phyloP scores from a whole-genome alignment of 768 basidiomycete genomes.

The Coprinellus micaceus region DNA sequence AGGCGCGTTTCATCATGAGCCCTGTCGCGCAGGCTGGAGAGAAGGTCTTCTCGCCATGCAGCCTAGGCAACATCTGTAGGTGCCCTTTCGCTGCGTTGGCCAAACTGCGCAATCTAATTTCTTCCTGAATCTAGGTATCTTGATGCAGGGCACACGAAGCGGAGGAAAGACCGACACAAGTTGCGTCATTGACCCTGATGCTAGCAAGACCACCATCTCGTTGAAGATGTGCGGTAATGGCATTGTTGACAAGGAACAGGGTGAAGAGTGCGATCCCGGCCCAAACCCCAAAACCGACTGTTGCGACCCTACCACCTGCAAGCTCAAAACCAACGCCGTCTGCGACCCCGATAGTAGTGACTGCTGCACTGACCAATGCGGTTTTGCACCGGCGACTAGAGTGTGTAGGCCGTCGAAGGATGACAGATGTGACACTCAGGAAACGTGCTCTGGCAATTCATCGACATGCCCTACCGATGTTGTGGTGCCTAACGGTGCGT shows the following conservation, averaged over 20 bases:
- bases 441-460: constrained; percentile 73
- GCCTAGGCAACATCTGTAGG: constrained; percentile 81
- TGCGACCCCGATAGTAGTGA: constrained; percentile 76
- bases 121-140: constrained; percentile 45
- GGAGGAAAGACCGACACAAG: constrained; percentile 48
- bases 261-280: constrained; percentile 89
- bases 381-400: constrained; percentile 61
- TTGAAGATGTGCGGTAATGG: constrained; percentile 81
- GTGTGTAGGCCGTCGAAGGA: constrained; percentile 73
- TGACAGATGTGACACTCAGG: constrained; percentile 61
- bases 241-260: constrained; percentile 72
- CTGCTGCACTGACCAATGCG: constrained; percentile 71
- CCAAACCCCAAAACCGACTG: constrained; percentile 55
- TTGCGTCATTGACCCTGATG: constrained; percentile 64
- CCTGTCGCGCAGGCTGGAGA: constrained; percentile 66
- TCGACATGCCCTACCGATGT: constrained; percentile 68
- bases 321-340: constrained; percentile 64
- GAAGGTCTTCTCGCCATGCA: constrained; percentile 72
- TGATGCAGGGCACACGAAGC: constrained; percentile 49
- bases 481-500: constrained; percentile 57
- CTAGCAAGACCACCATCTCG: constrained; percentile 44
- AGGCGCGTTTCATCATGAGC: constrained; percentile 77
- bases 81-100: constrained; percentile 4
- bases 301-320: constrained; percentile 73
- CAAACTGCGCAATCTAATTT: background rate